A percentile compares a stretch with the other conserved stretches of the same genome.
Evolutionary conservation across 495 filamentous ascomycete genomes (phyloP).

Genomic region (Daldinia bambusicola): DNA sequence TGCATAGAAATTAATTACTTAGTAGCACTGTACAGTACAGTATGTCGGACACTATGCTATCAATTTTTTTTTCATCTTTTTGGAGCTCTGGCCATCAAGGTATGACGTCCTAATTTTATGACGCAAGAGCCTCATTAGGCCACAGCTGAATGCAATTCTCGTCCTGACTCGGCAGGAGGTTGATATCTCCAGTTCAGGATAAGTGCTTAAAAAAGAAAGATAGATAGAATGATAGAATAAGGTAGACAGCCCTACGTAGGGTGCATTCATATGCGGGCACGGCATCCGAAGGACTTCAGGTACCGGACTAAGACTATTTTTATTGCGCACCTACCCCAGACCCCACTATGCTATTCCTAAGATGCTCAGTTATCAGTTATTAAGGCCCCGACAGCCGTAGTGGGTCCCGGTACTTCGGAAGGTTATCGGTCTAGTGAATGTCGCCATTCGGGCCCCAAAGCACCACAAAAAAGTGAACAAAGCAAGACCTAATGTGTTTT

Average conservation of each 20-base stretch:
- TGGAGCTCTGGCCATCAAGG: not conserved
- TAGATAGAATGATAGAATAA: not conserved
- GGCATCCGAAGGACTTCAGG: constrained; percentile 19
- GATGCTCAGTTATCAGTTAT: not conserved
- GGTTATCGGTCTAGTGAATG: constrained; percentile 40
- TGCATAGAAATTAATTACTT: constrained; percentile 23
- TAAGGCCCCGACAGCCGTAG: constrained; percentile 37
- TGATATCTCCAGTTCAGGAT: not conserved
- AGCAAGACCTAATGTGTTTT: constrained; percentile 11
- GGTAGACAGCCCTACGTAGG: not conserved
- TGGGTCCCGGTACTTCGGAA: constrained; percentile 33
- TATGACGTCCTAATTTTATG: not conserved
- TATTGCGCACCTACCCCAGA: constrained; percentile 39
- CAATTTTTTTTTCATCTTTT: not conserved
- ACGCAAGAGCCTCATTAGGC: not conserved
- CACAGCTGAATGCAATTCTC: not conserved
- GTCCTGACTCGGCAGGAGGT: not conserved
- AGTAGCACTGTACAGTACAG: constrained; percentile 8
- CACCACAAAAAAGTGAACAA: constrained; percentile 35
- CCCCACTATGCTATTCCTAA: constrained; percentile 34
- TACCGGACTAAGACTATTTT: constrained; percentile 31
- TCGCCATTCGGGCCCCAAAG: constrained; percentile 41
- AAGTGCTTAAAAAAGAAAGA: not conserved
- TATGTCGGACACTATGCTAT: constrained; percentile 22
- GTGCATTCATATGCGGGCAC: not conserved